Evolutionary conservation across 2,329 filamentous ascomycete species (phyloP).

Genomic region (Monascus ruber): DNA sequence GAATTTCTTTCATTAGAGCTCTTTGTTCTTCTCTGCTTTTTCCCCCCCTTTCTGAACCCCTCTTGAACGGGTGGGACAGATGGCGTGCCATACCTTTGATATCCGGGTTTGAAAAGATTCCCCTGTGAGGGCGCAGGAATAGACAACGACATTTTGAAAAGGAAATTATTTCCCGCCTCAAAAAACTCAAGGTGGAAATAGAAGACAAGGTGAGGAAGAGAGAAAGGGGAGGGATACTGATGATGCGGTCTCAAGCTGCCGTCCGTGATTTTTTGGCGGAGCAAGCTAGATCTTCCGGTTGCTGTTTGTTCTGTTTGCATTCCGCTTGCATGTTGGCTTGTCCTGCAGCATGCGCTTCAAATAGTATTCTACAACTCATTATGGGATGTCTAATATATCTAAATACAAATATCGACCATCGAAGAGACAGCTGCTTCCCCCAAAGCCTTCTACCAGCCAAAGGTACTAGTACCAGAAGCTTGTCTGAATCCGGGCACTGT

Average conservation of each 20-base stretch:
- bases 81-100: constrained; percentile 63
- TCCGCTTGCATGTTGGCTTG: constrained; percentile 11
- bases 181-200: constrained; percentile 1
- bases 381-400: not conserved
- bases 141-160: constrained; percentile 69
- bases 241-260: constrained; percentile 13
- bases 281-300: constrained; percentile 16
- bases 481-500: constrained; percentile 14
- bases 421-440: no score
- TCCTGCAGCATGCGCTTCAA: not conserved
- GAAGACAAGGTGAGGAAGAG: constrained; percentile 3
- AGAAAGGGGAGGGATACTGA: constrained; percentile 5
- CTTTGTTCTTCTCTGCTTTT: constrained; percentile 1
- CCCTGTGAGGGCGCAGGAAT: constrained; percentile 90
- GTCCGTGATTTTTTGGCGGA: constrained; percentile 25
- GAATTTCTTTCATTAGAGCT: constrained; percentile 5
- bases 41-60: not conserved
- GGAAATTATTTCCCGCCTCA: constrained; percentile 17
- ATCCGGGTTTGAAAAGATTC: constrained; percentile 89
- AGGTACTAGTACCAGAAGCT: constrained; percentile 6
- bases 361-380: not conserved
- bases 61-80: no score
- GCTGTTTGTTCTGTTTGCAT: constrained; percentile 30
- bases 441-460: constrained; percentile 5
- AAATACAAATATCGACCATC: no score